These are phyloP conservation scores for Tolypocladium ophioglossoides DNA, from an alignment of 2,329 filamentous ascomycete species.

Conservation along the genomic window DNA sequence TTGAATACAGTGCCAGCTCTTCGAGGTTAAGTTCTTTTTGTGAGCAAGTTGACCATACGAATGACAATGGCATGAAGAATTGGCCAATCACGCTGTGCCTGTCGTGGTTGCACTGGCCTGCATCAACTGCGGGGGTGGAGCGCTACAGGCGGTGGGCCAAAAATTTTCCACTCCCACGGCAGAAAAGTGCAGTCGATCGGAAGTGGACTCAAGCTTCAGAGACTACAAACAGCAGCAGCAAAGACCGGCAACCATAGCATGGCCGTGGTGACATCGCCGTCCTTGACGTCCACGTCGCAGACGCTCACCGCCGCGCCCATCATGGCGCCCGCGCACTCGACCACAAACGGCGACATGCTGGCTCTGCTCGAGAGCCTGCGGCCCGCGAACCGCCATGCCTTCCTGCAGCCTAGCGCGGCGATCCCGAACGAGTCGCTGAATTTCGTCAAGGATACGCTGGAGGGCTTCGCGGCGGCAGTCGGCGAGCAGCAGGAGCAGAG, in stretches of 20 bases:
- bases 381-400: conserved; percentile 54
- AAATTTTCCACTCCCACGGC: conserved; percentile 6
- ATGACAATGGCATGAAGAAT: too few species aligned
- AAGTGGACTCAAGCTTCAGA: neutral
- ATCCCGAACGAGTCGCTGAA: conserved; percentile 61
- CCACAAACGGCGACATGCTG: conserved; percentile 26
- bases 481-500: conserved; percentile 61
- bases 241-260: conserved; percentile 15
- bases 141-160: conserved; percentile 7
- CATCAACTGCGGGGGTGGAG: neutral
- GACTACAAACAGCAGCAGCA: neutral
- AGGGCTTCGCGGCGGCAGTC: conserved; percentile 64
- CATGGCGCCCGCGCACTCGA: conserved; percentile 27
- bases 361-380: conserved; percentile 47
- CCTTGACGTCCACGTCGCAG: conserved; percentile 53
- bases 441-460: conserved; percentile 70
- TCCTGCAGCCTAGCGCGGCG: conserved; percentile 61
- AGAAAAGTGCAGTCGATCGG: neutral
- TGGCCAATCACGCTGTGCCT: too few species aligned
- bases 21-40: too few species aligned
- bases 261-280: conserved; percentile 39
- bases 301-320: conserved; percentile 44
- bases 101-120: neutral
- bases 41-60: too few species aligned
- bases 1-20: too few species aligned